A percentile compares a stretch with the other conserved stretches of the same genome.
Evolutionary conservation across 2,329 filamentous ascomycete species (phyloP).

Genomic region (Helicocarpus griseus): DNA sequence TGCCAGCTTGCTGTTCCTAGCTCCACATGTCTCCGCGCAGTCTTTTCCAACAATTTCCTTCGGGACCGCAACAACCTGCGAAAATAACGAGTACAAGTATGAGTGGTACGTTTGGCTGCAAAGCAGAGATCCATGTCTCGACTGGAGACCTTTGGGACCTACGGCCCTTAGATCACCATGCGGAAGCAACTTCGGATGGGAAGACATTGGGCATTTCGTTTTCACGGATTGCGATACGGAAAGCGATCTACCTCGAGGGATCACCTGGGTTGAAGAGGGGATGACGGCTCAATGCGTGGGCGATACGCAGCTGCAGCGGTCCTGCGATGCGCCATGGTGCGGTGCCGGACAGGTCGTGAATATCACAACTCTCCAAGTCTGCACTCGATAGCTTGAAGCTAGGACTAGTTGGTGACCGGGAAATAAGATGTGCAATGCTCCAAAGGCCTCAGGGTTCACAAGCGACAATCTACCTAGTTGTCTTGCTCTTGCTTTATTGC

Average conservation of each 20-base stretch:
- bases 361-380: neutral
- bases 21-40: neutral
- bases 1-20: neutral
- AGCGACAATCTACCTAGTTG: too few relatives aligned
- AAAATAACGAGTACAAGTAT: neutral
- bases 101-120: neutral
- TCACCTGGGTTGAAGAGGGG: neutral
- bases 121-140: neutral
- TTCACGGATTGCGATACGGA: neutral
- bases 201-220: neutral
- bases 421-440: too few relatives aligned
- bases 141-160: neutral
- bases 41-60: neutral
- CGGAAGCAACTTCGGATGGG: neutral
- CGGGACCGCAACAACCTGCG: neutral
- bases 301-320: neutral
- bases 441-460: too few relatives aligned
- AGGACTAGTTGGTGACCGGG: neutral
- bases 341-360: neutral
- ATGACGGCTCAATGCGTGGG: neutral
- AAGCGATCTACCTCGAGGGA: neutral
- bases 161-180: neutral
- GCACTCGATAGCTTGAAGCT: neutral
- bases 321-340: neutral
- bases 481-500: too few relatives aligned